These are phyloP conservation scores for Talaromyces sp. DNA, from an alignment of 2,329 filamentous ascomycete species.

Conservation along the genomic window DNA sequence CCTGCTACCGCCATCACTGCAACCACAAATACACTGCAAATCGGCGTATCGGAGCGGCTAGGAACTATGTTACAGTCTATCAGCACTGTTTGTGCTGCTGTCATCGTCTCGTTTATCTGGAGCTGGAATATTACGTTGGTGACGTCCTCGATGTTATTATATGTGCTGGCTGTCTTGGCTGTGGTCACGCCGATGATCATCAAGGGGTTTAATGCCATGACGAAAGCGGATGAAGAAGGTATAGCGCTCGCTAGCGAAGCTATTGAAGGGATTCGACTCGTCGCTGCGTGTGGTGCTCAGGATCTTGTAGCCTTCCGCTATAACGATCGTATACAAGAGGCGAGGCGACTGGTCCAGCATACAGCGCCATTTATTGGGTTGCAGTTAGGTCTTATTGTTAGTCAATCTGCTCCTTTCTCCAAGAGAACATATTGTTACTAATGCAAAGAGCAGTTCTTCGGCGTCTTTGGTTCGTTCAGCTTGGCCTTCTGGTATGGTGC, in stretches of 20 bases:
- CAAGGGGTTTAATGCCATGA: conserved; percentile 32
- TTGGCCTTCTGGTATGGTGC: conserved; percentile 1
- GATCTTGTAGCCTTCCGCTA: conserved; percentile 36
- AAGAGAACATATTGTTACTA: conserved; percentile 36
- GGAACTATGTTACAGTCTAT: conserved; percentile 42
- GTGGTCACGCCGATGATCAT: conserved; percentile 34
- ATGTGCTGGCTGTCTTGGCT: conserved; percentile 35
- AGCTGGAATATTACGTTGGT: conserved; percentile 54
- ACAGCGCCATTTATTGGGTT: conserved; percentile 29
- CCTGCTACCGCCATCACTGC: conserved; percentile 53
- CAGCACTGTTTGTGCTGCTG: conserved; percentile 43
- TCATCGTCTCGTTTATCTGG: conserved; percentile 52
- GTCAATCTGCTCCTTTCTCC: conserved; percentile 37
- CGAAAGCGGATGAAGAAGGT: conserved; percentile 38
- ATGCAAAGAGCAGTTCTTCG: conserved; percentile 23
- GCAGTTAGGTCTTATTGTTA: conserved; percentile 38
- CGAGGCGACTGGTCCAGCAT: conserved; percentile 30
- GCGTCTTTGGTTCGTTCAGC: neutral
- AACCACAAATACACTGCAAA: conserved; percentile 52
- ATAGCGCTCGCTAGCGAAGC: conserved; percentile 41
- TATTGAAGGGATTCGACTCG: conserved; percentile 43
- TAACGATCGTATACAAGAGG: conserved; percentile 34
- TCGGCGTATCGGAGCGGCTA: conserved; percentile 54
- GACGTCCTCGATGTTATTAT: conserved; percentile 46
- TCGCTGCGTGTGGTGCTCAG: conserved; percentile 45